These are phyloP conservation scores for Leccinum subtestaceum DNA, from an alignment of 768 basidiomycete species.

Conservation along the genomic window DNA sequence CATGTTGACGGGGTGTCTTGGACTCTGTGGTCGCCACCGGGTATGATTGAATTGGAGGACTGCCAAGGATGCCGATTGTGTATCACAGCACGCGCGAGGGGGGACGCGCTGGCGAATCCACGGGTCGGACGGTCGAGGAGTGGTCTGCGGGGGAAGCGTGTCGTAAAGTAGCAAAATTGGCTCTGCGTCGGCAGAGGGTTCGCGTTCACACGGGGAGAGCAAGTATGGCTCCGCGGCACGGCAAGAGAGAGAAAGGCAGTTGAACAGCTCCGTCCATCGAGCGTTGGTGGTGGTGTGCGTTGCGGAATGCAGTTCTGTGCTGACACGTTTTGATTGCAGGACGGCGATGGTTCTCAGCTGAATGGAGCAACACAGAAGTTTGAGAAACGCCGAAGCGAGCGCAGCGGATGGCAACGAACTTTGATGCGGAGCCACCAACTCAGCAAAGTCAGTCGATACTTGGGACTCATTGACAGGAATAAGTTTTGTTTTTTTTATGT, in stretches of 20 bases:
- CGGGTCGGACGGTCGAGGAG: too few relatives aligned
- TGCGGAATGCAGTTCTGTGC: conserved; percentile 5
- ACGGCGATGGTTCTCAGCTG: neutral
- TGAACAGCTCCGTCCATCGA: neutral
- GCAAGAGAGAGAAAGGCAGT: conserved; percentile 11
- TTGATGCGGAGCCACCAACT: conserved; percentile 17
- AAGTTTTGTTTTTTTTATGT: too few relatives aligned
- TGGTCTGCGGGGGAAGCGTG: neutral
- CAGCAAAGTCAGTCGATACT: neutral
- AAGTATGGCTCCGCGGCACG: conserved; percentile 4
- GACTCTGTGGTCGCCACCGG: conserved; percentile 5
- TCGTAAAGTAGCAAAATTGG: conserved; percentile 7
- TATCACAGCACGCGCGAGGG: neutral
- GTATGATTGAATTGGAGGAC: neutral
- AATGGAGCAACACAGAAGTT: conserved; percentile 12
- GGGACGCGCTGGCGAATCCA: conserved; percentile 13
- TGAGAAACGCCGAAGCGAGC: conserved; percentile 16
- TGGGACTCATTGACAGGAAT: neutral
- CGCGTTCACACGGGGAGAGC: conserved; percentile 14
- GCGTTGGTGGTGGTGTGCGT: conserved; percentile 1
- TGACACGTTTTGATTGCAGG: conserved; percentile 20
- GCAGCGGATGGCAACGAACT: conserved; percentile 15
- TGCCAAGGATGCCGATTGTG: neutral
- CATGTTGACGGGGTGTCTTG: conserved; percentile 12
- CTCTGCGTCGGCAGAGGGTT: neutral